A percentile compares a stretch with the other conserved stretches of the same genome.
Evolutionary conservation across 495 filamentous ascomycete genomes (phyloP).

Genomic region (Tuber umbilicatum): DNA sequence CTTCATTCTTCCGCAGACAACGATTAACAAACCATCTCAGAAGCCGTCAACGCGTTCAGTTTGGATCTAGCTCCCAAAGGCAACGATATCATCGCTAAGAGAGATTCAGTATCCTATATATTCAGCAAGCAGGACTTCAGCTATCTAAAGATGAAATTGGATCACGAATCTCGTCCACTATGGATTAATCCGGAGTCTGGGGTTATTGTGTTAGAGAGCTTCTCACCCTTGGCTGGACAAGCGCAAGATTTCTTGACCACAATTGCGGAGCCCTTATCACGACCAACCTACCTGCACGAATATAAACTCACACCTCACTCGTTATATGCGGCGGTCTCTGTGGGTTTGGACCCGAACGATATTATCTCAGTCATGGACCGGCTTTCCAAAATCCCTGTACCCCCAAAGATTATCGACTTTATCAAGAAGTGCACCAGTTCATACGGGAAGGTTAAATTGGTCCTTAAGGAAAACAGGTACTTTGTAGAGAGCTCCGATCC

Average conservation of each 20-base stretch:
- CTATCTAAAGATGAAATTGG: slow-evolving; percentile 70
- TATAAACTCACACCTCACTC: slow-evolving; percentile 87
- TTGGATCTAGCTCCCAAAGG: not conserved
- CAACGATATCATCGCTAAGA: not conserved
- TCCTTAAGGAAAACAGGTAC: slow-evolving; percentile 87
- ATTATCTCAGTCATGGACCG: slow-evolving; percentile 83
- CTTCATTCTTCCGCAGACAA: not conserved
- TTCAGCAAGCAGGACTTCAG: slow-evolving; percentile 74
- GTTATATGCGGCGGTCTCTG: slow-evolving; percentile 88
- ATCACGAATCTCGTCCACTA: slow-evolving; percentile 79
- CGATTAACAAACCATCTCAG: slow-evolving; percentile 10
- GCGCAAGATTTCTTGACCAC: slow-evolving; percentile 94
- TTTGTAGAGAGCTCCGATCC: slow-evolving; percentile 88
- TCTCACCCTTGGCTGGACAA: slow-evolving; percentile 73
- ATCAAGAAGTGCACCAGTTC: slow-evolving; percentile 78
- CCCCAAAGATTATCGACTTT: slow-evolving; percentile 67
- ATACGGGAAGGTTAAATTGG: slow-evolving; percentile 92
- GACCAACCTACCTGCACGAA: slow-evolving; percentile 83
- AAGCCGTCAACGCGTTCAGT: slow-evolving; percentile 22
- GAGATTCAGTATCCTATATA: slow-evolving; percentile 42
- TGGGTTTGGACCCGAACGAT: slow-evolving; percentile 77
- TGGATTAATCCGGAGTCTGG: slow-evolving; percentile 85
- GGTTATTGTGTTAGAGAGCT: slow-evolving; percentile 90
- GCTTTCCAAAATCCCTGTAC: slow-evolving; percentile 78
- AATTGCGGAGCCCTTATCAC: slow-evolving; percentile 84